Evolutionary conservation across 129 eudicot genomes (phyloP), one percentile per base, ranked within the genome.

Genomic region (Artemisia tridentata): DNA sequence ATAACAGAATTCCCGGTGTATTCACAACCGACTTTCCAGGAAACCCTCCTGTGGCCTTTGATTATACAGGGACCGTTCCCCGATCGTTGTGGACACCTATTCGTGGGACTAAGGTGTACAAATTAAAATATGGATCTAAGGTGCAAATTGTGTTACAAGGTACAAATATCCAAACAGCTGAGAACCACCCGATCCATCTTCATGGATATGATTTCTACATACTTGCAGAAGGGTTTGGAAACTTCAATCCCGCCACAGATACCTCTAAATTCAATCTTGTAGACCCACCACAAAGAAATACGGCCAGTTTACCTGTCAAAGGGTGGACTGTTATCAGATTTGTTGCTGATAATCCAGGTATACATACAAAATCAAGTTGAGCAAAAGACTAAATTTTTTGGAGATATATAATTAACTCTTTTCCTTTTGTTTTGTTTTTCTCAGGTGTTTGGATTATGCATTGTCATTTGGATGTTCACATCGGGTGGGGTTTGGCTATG

Each of bases 281-380:
- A 19, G 96, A 95, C 65, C 99, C 99, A 68, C 99, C 99, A 15
- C 65, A 86, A 34, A 77, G 99, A 14, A 95, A 95, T 53, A 95
- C 97, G 0, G 97, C 80, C 10, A 85, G 91, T 76, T 65, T 90
- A 23, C 96, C 97, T 1, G 96, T 86, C 23, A 83, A 82, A 3
- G 98, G 98, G 75, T 93, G 98, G 98, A 25, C 92, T 0, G 97
- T 85, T 71, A 89, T 93, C 53, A 73, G 98, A 81, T 93, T 93
- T 61, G 97, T 93, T 10, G 98, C 98, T 47, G 98, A 93, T 65
- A 93, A 93, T 84, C 98, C 98, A 80, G 98, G 98, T 88, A 77
- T 23, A 54, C 38, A 20, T 56, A n/a, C 17, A 19, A 11, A 38
- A 7, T 38, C 41, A 38, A 77, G 61, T 17, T 65, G 52, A 65